Evolutionary conservation across 169 alveolate genomes (phyloP).

Genomic region (Pseudocohnilembus persalinus): DNA sequence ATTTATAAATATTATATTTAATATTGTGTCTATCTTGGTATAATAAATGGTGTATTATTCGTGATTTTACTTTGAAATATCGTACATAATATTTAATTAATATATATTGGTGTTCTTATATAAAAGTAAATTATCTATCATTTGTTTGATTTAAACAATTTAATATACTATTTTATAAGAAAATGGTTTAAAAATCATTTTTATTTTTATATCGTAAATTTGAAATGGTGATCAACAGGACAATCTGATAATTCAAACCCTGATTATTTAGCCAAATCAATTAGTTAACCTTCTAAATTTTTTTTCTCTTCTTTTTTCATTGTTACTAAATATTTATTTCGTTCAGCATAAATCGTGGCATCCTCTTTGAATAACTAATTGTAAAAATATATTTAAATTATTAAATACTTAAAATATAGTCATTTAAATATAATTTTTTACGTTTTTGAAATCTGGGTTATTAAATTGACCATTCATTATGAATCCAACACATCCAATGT

Average conservation of each 20-base stretch:
- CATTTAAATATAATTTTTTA: conserved; percentile 9
- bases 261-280: conserved; percentile 1
- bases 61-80: too few relatives aligned
- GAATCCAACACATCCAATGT: conserved; percentile 41
- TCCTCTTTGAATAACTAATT: conserved; percentile 18
- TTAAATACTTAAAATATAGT: neutral
- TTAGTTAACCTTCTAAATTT: conserved; percentile 6
- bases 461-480: conserved; percentile 18
- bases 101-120: too few relatives aligned
- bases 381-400: too few relatives aligned
- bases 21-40: too few relatives aligned
- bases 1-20: too few relatives aligned
- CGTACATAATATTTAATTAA: too few relatives aligned
- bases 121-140: too few relatives aligned
- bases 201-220: too few relatives aligned
- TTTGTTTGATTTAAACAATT: too few relatives aligned
- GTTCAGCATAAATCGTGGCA: conserved; percentile 22
- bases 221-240: neutral
- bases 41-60: too few relatives aligned
- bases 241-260: neutral
- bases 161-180: too few relatives aligned
- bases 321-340: conserved; percentile 32
- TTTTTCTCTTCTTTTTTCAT: conserved; percentile 35
- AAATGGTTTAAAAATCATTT: too few relatives aligned
- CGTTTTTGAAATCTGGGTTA: conserved; percentile 17